Evolutionary conservation across 805 yeast genomes (phyloP).

Genomic region (Millerago galiae): DNA sequence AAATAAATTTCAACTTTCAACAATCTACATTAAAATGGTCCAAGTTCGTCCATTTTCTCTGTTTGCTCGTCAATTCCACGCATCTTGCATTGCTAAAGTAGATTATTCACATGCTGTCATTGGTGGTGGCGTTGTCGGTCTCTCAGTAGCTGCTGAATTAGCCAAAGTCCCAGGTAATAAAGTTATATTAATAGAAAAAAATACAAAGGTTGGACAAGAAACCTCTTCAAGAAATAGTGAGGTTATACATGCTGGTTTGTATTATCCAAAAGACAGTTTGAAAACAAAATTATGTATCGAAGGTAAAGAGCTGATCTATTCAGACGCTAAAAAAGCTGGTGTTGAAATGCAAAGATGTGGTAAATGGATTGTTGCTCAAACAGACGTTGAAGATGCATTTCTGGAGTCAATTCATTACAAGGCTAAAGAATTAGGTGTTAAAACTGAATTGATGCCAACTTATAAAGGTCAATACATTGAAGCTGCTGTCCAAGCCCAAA

Average conservation of each 20-base stretch:
- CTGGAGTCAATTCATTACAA: slow-evolving; percentile 46
- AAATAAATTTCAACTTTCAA: background rate
- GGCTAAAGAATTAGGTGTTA: slow-evolving; percentile 47
- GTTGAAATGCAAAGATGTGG: slow-evolving; percentile 65
- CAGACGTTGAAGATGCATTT: slow-evolving; percentile 52
- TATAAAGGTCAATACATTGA: slow-evolving; percentile 41
- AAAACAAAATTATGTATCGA: slow-evolving; percentile 65
- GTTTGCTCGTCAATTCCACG: slow-evolving; percentile 11
- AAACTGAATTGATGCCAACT: slow-evolving; percentile 49
- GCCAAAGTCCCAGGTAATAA: slow-evolving; percentile 36
- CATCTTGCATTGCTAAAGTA: slow-evolving; percentile 8
- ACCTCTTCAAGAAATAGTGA: slow-evolving; percentile 89
- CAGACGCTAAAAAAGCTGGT: slow-evolving; percentile 33
- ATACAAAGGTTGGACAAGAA: slow-evolving; percentile 62
- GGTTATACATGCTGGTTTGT: slow-evolving; percentile 87
- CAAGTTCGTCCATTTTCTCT: background rate
- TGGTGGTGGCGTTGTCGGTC: slow-evolving; percentile 84
- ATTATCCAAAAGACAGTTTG: slow-evolving; percentile 64
- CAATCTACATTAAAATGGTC: background rate
- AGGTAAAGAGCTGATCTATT: slow-evolving; percentile 69
- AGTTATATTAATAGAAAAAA: slow-evolving; percentile 66
- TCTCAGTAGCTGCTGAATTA: slow-evolving; percentile 72
- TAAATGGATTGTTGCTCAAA: slow-evolving; percentile 84
- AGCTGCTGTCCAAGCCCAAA: slow-evolving; percentile 59
- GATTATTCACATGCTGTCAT: slow-evolving; percentile 69